Evolutionary conservation across 2,329 filamentous ascomycete genomes (phyloP).

Genomic region (Exophiala sideris): DNA sequence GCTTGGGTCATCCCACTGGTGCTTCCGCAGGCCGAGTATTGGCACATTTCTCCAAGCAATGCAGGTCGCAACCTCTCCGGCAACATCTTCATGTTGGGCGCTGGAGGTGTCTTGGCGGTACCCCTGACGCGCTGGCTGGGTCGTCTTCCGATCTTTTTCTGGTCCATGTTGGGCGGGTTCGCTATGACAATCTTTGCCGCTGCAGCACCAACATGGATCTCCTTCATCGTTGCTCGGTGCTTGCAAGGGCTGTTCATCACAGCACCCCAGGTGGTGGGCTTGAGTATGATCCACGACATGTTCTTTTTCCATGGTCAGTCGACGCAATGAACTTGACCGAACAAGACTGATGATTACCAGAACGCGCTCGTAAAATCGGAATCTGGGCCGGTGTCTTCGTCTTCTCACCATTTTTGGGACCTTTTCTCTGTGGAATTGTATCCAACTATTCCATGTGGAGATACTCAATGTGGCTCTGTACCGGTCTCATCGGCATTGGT

Average conservation of each 20-base stretch:
- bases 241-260: not conserved
- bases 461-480: not conserved
- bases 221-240: not conserved
- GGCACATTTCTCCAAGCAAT: not conserved
- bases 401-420: not conserved
- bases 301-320: not conserved
- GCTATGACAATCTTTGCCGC: not conserved
- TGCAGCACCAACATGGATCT: not conserved
- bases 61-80: not conserved
- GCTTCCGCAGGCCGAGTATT: not conserved
- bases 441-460: not conserved
- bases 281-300: not conserved
- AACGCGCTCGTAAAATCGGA: not conserved
- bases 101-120: not conserved
- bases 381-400: not conserved
- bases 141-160: not conserved
- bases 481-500: not conserved
- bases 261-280: not conserved
- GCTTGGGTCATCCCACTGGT: not conserved
- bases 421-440: not conserved
- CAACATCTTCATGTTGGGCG: not conserved
- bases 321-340: not conserved
- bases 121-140: not conserved
- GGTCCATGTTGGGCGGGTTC: not conserved
- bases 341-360: not conserved